These are phyloP conservation scores for Trichoderma sp. DNA, from an alignment of 2,329 filamentous ascomycete species.

Conservation along the genomic window DNA sequence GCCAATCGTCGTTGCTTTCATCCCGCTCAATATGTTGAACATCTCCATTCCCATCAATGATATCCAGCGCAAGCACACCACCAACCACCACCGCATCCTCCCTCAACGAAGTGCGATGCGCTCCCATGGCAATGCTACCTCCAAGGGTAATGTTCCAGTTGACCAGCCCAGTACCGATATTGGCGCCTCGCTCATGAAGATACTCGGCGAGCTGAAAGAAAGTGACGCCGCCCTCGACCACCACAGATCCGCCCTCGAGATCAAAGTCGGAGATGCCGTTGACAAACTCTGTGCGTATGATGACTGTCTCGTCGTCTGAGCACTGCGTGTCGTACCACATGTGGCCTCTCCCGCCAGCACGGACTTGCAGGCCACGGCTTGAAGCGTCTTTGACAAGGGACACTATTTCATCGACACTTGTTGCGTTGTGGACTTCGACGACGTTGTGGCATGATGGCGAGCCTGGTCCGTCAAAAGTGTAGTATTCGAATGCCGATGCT, in stretches of 20 bases:
- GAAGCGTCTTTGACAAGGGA: slow-evolving; percentile 41
- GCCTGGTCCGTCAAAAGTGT: slow-evolving; percentile 50
- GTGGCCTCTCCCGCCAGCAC: slow-evolving; percentile 49
- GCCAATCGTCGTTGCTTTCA: slow-evolving; percentile 46
- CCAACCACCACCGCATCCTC: slow-evolving; percentile 50
- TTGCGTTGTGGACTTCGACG: slow-evolving; percentile 43
- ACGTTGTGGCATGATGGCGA: slow-evolving; percentile 48
- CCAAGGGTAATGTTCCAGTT: slow-evolving; percentile 55
- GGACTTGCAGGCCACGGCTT: slow-evolving; percentile 39
- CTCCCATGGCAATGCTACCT: slow-evolving; percentile 51
- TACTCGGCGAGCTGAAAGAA: slow-evolving; percentile 51
- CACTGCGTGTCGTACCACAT: slow-evolving; percentile 56
- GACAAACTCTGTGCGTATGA: slow-evolving; percentile 46
- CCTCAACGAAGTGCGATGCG: slow-evolving; percentile 46
- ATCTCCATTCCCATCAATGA: slow-evolving; percentile 47
- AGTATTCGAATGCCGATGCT: slow-evolving; percentile 33
- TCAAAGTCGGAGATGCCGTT: slow-evolving; percentile 45
- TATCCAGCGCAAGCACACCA: slow-evolving; percentile 47
- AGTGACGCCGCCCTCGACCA: slow-evolving; percentile 51
- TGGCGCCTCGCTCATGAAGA: slow-evolving; percentile 44
- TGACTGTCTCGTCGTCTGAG: slow-evolving; percentile 46
- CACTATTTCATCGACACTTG: slow-evolving; percentile 43
- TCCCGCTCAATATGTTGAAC: slow-evolving; percentile 42
- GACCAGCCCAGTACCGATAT: slow-evolving; percentile 49
- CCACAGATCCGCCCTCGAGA: slow-evolving; percentile 43